Evolutionary conservation across 2,329 filamentous ascomycete genomes (phyloP).

Genomic region (Diaporthe citri): DNA sequence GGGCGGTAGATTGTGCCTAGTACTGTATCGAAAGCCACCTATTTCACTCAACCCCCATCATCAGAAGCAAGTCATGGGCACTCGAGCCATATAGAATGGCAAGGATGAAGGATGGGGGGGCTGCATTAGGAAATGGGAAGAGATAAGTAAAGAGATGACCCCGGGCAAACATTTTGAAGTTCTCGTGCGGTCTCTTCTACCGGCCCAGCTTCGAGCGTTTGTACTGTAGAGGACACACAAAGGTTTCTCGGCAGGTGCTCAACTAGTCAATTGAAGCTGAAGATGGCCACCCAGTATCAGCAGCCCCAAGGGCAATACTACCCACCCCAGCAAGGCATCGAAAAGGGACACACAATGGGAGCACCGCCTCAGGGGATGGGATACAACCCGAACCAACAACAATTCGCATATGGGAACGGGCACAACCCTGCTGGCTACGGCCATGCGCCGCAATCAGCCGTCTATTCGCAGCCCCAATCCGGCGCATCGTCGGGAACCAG

Average conservation of each 20-base stretch:
- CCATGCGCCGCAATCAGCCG: neutral
- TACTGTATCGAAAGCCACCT: neutral
- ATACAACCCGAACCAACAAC: constrained; percentile 7
- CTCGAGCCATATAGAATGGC: neutral
- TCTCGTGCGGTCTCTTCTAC: neutral
- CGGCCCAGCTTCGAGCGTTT: neutral
- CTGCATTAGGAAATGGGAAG: neutral
- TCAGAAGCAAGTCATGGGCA: neutral
- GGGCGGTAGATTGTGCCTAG: neutral
- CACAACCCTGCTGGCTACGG: neutral
- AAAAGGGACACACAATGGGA: constrained; percentile 6
- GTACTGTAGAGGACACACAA: neutral
- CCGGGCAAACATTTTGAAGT: neutral
- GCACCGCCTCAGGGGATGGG: constrained; percentile 16
- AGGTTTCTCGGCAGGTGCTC: neutral
- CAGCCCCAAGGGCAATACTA: constrained; percentile 21
- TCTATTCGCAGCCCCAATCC: constrained; percentile 24
- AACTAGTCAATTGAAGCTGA: neutral
- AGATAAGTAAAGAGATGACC: constrained; percentile 20
- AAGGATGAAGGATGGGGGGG: neutral
- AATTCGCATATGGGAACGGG: neutral
- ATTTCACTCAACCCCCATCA: neutral
- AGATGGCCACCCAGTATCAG: constrained; percentile 29
- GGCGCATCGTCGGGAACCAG: constrained; percentile 40
- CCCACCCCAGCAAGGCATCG: neutral